Conservation (phyloP, 148 eudicot genomes). For the Spergularia bocconei region DNA sequence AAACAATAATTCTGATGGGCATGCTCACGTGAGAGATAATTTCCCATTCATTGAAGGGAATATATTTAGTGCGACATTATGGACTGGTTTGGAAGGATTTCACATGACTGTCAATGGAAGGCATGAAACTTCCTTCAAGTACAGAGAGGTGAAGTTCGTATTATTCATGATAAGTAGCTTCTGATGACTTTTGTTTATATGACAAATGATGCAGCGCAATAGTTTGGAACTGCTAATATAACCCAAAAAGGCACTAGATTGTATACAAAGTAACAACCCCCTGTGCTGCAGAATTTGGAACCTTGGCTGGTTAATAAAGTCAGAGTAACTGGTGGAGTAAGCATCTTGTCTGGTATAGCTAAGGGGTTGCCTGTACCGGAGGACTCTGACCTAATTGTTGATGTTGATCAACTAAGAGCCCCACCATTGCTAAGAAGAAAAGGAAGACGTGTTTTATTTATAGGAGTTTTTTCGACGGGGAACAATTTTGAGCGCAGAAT, state of each 20-base stretch:
- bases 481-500: conserved; percentile 93
- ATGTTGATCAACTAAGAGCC: conserved; percentile 61
- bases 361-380: conserved; percentile 80
- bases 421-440: conserved; percentile 44
- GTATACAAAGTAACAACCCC: background rate
- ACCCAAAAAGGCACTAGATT: background rate
- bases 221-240: background rate
- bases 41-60: conserved; percentile 76
- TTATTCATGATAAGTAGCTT: conserved; percentile 1
- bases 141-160: conserved; percentile 59
- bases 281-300: conserved; percentile 70
- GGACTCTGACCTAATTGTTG: conserved; percentile 53
- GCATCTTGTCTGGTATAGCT: conserved; percentile 59
- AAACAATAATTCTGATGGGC: conserved; percentile 37
- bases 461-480: conserved; percentile 85
- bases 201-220: background rate
- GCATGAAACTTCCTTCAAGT: conserved; percentile 85
- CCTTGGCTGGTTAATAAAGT: conserved; percentile 84
- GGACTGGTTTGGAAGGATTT: conserved; percentile 89
- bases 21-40: conserved; percentile 40
- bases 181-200: background rate
- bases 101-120: conserved; percentile 96
- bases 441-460: conserved; percentile 51
- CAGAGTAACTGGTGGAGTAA: conserved; percentile 64
- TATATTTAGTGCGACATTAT: conserved; percentile 73